These are phyloP conservation scores for Mytilinidion resinicola DNA, from an alignment of 495 filamentous ascomycete genomes.

Conservation along the genomic window DNA sequence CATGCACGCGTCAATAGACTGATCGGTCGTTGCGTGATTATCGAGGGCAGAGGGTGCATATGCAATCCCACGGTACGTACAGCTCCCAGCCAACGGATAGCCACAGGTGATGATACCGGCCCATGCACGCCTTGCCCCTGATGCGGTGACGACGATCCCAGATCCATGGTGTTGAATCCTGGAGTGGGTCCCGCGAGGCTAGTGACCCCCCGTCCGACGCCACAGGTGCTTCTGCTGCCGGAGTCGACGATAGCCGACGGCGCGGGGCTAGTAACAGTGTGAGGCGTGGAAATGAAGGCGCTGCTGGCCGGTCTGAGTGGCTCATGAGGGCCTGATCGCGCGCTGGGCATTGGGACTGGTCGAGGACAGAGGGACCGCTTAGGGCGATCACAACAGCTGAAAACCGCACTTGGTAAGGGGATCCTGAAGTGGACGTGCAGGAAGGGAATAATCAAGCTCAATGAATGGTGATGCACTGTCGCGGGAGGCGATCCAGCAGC, in stretches of 20 bases:
- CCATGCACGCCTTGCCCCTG: neutral
- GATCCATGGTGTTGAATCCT: neutral
- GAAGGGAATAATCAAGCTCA: neutral
- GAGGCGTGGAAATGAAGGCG: no score
- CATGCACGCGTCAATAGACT: neutral
- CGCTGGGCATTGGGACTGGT: neutral
- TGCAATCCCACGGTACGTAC: neutral
- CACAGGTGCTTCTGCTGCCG: no score
- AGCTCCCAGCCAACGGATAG: neutral
- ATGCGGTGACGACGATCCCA: neutral
- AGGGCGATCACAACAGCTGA: constrained; percentile 1
- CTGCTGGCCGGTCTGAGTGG: no score
- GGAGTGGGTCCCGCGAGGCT: no score
- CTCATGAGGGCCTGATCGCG: no score
- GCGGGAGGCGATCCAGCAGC: neutral
- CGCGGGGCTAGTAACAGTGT: no score
- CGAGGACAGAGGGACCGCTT: neutral
- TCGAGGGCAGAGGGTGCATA: neutral
- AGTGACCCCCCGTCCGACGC: no score
- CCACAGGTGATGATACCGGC: neutral
- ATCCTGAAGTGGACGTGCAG: neutral
- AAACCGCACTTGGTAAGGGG: no score
- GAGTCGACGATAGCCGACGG: no score
- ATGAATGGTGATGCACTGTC: neutral
- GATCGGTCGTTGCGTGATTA: neutral